Conservation (phyloP, 495 filamentous ascomycete genomes). For the Xylaria castorea region DNA sequence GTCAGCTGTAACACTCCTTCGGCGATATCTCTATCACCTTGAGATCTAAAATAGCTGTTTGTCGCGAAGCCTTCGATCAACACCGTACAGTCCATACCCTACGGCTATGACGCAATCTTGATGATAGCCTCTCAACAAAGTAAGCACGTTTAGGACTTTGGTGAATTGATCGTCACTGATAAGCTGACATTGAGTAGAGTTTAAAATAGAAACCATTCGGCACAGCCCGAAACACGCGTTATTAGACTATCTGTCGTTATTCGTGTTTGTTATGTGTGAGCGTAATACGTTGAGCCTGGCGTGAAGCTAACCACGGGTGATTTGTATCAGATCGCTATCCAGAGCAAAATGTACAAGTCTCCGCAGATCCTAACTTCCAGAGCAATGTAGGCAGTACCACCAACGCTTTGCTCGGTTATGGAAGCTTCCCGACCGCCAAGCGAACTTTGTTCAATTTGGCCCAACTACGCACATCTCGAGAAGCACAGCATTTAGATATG, state of each 20-base stretch:
- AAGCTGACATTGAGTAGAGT: constrained; percentile 2
- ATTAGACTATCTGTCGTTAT: background rate
- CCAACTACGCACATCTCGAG: background rate
- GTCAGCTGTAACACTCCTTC: constrained; percentile 15
- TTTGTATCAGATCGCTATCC: background rate
- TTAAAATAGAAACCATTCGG: background rate
- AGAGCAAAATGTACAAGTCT: background rate
- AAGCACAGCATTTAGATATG: background rate
- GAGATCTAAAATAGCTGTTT: background rate
- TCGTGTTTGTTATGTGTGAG: background rate
- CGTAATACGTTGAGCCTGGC: background rate
- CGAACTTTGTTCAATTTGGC: background rate
- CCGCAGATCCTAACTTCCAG: background rate
- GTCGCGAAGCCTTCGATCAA: background rate
- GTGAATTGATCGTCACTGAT: background rate
- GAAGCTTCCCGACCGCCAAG: constrained; percentile 4
- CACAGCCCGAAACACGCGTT: background rate
- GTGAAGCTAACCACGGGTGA: constrained; percentile 1
- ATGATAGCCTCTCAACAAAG: background rate
- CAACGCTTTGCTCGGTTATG: background rate
- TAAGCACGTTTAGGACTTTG: background rate
- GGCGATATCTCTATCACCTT: constrained; percentile 17
- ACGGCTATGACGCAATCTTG: constrained; percentile 24
- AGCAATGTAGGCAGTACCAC: background rate
- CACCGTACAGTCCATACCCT: background rate